Evolutionary conservation across 2,329 filamentous ascomycete species (phyloP), one percentile per base, ranked within the genome.

Genomic region (Mycocentrospora acerina): DNA sequence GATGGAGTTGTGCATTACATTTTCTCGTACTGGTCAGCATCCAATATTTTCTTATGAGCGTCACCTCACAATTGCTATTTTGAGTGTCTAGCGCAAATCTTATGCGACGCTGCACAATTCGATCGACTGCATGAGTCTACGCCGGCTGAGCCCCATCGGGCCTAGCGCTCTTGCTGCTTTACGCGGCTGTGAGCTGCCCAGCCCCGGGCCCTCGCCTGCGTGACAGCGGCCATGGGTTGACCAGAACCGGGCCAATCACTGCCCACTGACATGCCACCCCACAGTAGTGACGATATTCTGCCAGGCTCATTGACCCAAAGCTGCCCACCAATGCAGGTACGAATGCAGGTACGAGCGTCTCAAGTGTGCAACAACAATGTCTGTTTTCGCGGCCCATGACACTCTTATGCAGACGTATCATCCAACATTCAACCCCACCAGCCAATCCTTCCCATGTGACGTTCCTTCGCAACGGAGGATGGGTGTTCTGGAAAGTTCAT

Each of bases 281-380:
- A 65, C 60, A 64, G 44, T 54, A 48, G 55, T 51, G 53, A 49
- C 49, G 45, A 36, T 13, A 29, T 30, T 37, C 44, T 42, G 42
- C 28, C 19, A 9, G 19, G 47, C 44, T 46, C 36, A 48, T 57
- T 54, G 42, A 49, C 42, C 44, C 37, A 52, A 42, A 44, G 45
- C 40, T 36, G 41, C 49, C 49, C 48, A 47, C 66, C 66, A 66
- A 67, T 66, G 63, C 63, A 67, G 63, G 63, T 64, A 67, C 63
- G 42, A 22, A 53, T 59, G 67, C 67, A 70, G 67, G 67, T 61
- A 68, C 66, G 51, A 50, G 42, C 45, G 53, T 52, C 45, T 22
- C 5, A 22, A 22, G 9, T 22, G 19, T 22, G 19, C 32, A 35
- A 40, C 44, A 30, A 49, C 38, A 42, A 28, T 28, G 24, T 30